phyloP scores from a whole-genome alignment of 352 stramenopile species.

The Phytophthora colocasiae region DNA sequence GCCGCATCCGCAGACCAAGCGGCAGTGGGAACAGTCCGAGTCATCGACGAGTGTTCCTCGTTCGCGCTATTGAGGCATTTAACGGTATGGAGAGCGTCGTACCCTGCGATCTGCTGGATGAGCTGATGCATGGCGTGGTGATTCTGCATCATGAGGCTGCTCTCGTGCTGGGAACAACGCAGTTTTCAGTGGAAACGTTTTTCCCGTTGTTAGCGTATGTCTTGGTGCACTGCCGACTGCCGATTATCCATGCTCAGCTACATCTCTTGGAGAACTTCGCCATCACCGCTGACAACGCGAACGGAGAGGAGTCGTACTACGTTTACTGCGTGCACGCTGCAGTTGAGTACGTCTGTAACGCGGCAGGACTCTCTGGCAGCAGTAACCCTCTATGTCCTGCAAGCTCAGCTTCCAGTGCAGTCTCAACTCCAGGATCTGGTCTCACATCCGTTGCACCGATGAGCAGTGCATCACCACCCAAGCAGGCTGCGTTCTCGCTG shows the following conservation, averaged over 20 bases:
- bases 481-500: conserved; percentile 24
- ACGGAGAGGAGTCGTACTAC: conserved; percentile 91
- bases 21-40: conserved; percentile 22
- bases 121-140: conserved; percentile 87
- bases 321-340: conserved; percentile 89
- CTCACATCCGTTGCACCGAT: conserved; percentile 33
- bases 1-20: conserved; percentile 31
- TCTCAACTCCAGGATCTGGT: conserved; percentile 31
- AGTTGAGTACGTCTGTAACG: conserved; percentile 88
- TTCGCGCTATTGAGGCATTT: conserved; percentile 82
- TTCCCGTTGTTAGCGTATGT: conserved; percentile 87
- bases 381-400: conserved; percentile 6
- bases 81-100: conserved; percentile 81
- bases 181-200: conserved; percentile 89
- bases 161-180: conserved; percentile 85
- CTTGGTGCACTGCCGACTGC: conserved; percentile 74
- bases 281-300: conserved; percentile 81
- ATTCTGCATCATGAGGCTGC: conserved; percentile 88
- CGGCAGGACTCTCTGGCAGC: conserved; percentile 37
- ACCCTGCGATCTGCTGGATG: conserved; percentile 84
- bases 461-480: conserved; percentile 15
- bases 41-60: conserved; percentile 57
- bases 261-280: conserved; percentile 86
- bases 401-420: conserved; percentile 28
- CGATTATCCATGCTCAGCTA: conserved; percentile 79